Conservation (phyloP, 441 rosid genomes). For the Aleurites moluccanus region DNA sequence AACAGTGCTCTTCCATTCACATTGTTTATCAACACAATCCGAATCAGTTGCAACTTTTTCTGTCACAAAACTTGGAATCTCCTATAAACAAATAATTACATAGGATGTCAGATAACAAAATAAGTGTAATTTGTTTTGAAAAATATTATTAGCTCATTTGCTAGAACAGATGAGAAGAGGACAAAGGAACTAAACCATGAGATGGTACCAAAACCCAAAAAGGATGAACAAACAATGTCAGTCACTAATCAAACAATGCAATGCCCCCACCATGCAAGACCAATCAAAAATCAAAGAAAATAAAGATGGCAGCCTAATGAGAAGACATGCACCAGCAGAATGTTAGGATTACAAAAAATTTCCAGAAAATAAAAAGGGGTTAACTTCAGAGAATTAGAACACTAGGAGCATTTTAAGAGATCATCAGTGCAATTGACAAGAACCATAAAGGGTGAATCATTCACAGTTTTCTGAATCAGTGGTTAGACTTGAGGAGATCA, state of each 20-base stretch:
- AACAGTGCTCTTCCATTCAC: conserved; percentile 16
- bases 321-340: neutral
- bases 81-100: conserved; percentile 40
- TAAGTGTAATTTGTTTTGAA: neutral
- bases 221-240: neutral
- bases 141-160: neutral
- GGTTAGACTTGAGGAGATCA: too few relatives aligned
- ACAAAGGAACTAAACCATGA: neutral
- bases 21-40: conserved; percentile 35
- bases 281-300: neutral
- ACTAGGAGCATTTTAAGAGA: too few relatives aligned
- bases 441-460: too few relatives aligned
- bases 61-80: conserved; percentile 29
- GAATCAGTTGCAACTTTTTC: conserved; percentile 32
- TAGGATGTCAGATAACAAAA: conserved; percentile 7
- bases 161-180: neutral
- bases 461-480: too few relatives aligned
- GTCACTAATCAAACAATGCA: neutral
- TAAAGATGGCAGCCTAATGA: neutral
- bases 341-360: too few relatives aligned
- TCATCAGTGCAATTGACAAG: too few relatives aligned
- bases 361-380: too few relatives aligned
- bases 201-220: neutral
- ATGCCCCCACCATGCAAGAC: neutral
- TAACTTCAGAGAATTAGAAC: too few relatives aligned